Base-by-base conservation (phyloP, 2,329 filamentous ascomycete species). In the Ascomycota sp. region DNA sequence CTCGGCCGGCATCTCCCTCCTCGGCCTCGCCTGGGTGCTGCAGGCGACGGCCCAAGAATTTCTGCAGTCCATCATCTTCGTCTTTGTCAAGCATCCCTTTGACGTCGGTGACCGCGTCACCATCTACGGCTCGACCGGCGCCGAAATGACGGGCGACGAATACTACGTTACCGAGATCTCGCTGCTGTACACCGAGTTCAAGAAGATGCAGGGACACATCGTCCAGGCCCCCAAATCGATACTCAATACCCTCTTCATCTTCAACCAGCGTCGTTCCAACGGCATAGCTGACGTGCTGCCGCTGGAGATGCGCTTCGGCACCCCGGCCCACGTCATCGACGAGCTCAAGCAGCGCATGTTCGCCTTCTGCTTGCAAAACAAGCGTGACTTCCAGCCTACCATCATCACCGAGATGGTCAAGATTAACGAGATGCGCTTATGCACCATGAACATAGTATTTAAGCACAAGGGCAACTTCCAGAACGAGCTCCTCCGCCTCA, bases 381-480 rank as follows among this genome's bases (percentile, higher is more conserved):
- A 92, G 56, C 77, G 86, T 32, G 86, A 94, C 45, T 92, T 81
- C 46, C 78, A 86, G 41, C 62, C 65, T 36, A 86, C 85, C 39
- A 83, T 93, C 33, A 66, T 93, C 23, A 91, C 81, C 0, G 83
- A 93, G 51, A 61, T 95, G 40, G 70, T 69, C 17, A 70, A 72
- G 7, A 73, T 95, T 30, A 71, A 75, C 17, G 75, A 93, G 42
- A 80, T 83, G 23, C 81, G 86, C 47, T 79, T 76, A 5, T 75
- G 92, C 44, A 83, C 74, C 4, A 65, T 94, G 44, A 94, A 93
- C 51, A 72, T 95, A 33, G 75, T 94, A 44, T 93, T 93, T 60
- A 94, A 94, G 61, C 92, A 94, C 65, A 94, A 94, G 52, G 82
- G 77, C 34, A 94, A 86, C 50, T 94, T 79, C 69, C 86, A 95